Evolutionary conservation across 1,284 basidiomycete species (phyloP).

Genomic region (Phylloporus gajari): DNA sequence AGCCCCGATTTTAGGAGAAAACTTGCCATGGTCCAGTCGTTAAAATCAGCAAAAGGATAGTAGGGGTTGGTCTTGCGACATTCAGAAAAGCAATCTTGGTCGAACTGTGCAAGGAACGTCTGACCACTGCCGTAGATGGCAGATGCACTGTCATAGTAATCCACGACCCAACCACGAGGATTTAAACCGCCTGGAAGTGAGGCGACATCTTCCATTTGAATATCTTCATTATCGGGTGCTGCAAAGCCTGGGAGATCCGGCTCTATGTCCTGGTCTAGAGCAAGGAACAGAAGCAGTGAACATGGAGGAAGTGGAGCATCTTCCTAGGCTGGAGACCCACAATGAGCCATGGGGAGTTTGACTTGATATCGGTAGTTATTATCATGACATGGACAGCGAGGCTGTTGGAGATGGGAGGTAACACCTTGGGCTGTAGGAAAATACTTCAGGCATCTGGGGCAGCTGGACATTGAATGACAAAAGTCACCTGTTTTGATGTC

Average conservation of each 20-base stretch:
- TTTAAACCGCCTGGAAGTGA: neutral
- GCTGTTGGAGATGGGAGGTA: constrained; percentile 1
- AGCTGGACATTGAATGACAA: neutral
- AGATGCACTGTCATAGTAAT: neutral
- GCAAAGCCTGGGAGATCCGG: neutral
- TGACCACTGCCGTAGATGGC: neutral
- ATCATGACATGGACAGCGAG: neutral
- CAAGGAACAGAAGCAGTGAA: neutral
- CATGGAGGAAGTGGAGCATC: neutral
- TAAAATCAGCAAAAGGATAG: constrained; percentile 1
- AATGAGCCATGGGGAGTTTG: neutral
- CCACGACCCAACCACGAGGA: neutral
- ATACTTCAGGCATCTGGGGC: neutral
- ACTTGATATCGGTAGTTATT: neutral
- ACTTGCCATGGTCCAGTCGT: neutral
- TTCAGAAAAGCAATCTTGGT: neutral
- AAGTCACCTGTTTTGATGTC: no score
- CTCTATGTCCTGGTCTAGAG: neutral
- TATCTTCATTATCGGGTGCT: neutral
- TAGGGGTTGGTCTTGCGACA: neutral
- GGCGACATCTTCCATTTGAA: neutral
- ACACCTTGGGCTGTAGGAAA: neutral
- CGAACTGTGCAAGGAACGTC: neutral
- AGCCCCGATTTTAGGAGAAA: constrained; percentile 4
- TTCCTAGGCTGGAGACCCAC: neutral